Evolutionary conservation across 805 yeast species (phyloP).

Genomic region (Candida manassasensis): DNA sequence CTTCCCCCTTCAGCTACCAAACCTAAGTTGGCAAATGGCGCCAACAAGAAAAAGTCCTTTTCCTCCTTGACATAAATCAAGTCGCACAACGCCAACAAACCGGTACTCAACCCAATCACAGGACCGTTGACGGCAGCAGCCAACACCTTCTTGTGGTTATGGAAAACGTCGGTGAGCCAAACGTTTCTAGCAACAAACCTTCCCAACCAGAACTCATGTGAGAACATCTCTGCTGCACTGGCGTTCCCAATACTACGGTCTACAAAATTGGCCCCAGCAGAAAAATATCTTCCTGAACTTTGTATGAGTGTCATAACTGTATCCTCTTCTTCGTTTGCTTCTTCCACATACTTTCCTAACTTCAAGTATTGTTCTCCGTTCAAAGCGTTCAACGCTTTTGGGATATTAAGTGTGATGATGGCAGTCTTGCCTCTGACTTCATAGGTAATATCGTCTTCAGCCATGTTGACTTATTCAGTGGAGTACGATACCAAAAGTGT

Average conservation of each 20-base stretch:
- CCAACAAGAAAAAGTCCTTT: conserved; percentile 51
- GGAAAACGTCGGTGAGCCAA: conserved; percentile 61
- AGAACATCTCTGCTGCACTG: conserved; percentile 27
- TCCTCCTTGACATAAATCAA: conserved; percentile 64
- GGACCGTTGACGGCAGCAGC: conserved; percentile 83
- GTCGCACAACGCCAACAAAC: conserved; percentile 69
- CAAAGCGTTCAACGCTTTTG: conserved; percentile 62
- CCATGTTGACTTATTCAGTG: not conserved
- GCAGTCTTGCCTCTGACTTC: conserved; percentile 46
- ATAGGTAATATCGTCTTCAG: conserved; percentile 27
- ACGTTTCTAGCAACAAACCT: conserved; percentile 68
- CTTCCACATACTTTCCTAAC: conserved; percentile 53
- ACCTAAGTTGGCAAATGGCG: conserved; percentile 83
- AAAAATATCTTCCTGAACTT: conserved; percentile 70
- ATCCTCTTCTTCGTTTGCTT: conserved; percentile 58
- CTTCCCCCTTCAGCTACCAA: conserved; percentile 80
- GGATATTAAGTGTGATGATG: conserved; percentile 62
- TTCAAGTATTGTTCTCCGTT: conserved; percentile 58
- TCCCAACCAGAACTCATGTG: conserved; percentile 46
- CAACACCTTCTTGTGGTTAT: conserved; percentile 65
- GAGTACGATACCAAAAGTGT: not conserved
- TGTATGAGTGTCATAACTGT: conserved; percentile 64
- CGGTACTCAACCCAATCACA: conserved; percentile 73
- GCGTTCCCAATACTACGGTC: conserved; percentile 28
- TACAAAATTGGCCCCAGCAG: conserved; percentile 79